Percentiles rank a stretch among this genome's conserved stretches.
Evolutionary conservation across 1,284 basidiomycete species (phyloP).

Genomic region (Blastosporella zonata): DNA sequence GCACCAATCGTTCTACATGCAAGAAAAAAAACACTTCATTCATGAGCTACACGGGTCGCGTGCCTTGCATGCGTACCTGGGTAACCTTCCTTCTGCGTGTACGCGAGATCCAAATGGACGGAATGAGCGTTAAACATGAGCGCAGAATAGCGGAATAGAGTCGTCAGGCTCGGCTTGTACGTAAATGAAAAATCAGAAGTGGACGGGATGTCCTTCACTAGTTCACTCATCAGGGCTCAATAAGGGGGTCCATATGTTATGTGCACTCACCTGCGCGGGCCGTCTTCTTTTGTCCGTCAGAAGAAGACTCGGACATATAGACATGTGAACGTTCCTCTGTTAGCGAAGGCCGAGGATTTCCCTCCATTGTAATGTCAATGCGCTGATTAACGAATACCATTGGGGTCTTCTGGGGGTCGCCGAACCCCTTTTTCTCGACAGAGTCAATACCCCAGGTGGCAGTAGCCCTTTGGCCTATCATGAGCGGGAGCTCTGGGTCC

Average conservation of each 20-base stretch:
- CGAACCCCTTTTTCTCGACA: constrained; percentile 68
- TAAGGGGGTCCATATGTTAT: background rate
- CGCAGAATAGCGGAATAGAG: constrained; percentile 82
- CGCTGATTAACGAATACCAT: constrained; percentile 80
- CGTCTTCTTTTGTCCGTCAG: constrained; percentile 16
- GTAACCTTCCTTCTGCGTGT: constrained; percentile 73
- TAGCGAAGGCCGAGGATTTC: constrained; percentile 44
- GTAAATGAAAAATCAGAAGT: constrained; percentile 56
- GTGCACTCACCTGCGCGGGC: constrained; percentile 41
- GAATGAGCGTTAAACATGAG: constrained; percentile 78
- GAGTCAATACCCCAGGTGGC: constrained; percentile 50
- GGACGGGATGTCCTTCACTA: constrained; percentile 51
- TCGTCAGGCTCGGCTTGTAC: constrained; percentile 66
- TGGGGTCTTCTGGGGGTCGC: constrained; percentile 41
- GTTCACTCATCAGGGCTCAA: background rate
- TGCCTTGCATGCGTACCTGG: constrained; percentile 44
- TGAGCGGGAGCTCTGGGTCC: constrained; percentile 47
- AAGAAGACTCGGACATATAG: constrained; percentile 47
- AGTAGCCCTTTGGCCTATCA: constrained; percentile 52
- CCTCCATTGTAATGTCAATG: constrained; percentile 46
- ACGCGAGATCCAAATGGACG: constrained; percentile 73
- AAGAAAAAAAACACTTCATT: background rate
- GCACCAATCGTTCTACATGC: constrained; percentile 68
- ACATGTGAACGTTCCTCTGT: constrained; percentile 75
- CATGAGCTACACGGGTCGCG: background rate